Conservation (phyloP, 176 grass and related monocot species). For the Neostapfia colusana region DNA sequence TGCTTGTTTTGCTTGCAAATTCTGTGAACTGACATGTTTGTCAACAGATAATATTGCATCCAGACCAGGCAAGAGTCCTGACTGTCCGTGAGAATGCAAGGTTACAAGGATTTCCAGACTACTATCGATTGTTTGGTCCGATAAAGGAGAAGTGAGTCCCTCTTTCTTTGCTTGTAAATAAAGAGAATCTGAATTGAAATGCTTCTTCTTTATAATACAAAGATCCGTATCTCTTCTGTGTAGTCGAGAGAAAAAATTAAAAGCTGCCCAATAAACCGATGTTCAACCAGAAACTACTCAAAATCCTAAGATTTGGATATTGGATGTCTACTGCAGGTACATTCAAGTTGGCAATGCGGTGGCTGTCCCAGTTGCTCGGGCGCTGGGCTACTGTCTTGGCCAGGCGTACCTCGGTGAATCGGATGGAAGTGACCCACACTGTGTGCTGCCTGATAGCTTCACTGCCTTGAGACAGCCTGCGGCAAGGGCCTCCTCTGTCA, state of each 20-base stretch:
- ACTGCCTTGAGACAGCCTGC: neutral
- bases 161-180: neutral
- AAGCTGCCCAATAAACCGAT: neutral
- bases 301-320: neutral
- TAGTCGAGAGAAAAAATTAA: too few species aligned
- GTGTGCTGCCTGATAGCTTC: conserved; percentile 40
- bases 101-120: conserved; percentile 62
- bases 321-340: conserved; percentile 38
- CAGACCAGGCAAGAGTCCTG: conserved; percentile 53
- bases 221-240: too few species aligned
- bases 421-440: conserved; percentile 16
- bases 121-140: conserved; percentile 43
- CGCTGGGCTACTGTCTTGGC: conserved; percentile 48
- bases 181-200: neutral
- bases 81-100: conserved; percentile 63
- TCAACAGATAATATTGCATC: conserved; percentile 56
- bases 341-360: conserved; percentile 61
- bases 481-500: neutral
- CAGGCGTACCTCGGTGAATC: conserved; percentile 35
- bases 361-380: conserved; percentile 50
- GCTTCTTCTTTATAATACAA: too few species aligned
- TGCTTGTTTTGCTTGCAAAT: neutral
- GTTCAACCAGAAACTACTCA: too few species aligned
- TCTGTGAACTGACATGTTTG: neutral
- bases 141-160: conserved; percentile 55